phyloP scores from a whole-genome alignment of 345 rosid genomes.

The Clausena lansium region DNA sequence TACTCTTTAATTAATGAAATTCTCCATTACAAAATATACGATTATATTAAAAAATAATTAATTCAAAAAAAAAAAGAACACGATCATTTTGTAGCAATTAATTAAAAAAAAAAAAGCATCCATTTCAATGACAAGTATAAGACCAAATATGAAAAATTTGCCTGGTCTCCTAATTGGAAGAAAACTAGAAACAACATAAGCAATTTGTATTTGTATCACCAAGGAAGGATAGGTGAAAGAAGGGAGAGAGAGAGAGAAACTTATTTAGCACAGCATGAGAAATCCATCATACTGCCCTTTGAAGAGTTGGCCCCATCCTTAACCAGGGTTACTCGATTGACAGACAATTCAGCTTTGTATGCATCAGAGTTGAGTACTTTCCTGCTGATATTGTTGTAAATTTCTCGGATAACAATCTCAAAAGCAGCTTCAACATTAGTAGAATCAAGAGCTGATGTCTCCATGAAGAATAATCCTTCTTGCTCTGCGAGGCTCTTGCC shows the following conservation, averaged over 20 bases:
- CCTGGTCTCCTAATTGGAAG: not conserved
- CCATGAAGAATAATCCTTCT: slow-evolving; percentile 86
- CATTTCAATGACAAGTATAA: not conserved
- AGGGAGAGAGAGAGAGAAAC: not conserved
- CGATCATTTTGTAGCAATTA: not conserved
- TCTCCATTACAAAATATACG: not conserved
- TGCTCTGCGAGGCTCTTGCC: slow-evolving; percentile 78
- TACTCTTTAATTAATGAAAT: not conserved
- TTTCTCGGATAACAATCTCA: slow-evolving; percentile 81
- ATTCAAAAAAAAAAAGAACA: not conserved
- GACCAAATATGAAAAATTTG: not conserved
- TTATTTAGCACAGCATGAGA: slow-evolving; percentile 52
- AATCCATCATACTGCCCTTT: slow-evolving; percentile 24
- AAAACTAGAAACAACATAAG: not conserved
- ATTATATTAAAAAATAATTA: not conserved
- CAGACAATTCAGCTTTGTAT: slow-evolving; percentile 52
- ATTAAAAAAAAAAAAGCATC: not conserved
- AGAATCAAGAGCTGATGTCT: slow-evolving; percentile 86
- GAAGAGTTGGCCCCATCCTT: slow-evolving; percentile 36
- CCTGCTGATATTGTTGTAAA: slow-evolving; percentile 66
- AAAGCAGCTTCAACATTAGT: slow-evolving; percentile 87
- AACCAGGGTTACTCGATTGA: slow-evolving; percentile 63
- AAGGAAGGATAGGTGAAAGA: not conserved
- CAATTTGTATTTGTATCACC: not conserved
- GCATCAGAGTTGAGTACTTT: slow-evolving; percentile 61